Conservation (phyloP, 148 eudicot species). For the Agrostemma githago region DNA sequence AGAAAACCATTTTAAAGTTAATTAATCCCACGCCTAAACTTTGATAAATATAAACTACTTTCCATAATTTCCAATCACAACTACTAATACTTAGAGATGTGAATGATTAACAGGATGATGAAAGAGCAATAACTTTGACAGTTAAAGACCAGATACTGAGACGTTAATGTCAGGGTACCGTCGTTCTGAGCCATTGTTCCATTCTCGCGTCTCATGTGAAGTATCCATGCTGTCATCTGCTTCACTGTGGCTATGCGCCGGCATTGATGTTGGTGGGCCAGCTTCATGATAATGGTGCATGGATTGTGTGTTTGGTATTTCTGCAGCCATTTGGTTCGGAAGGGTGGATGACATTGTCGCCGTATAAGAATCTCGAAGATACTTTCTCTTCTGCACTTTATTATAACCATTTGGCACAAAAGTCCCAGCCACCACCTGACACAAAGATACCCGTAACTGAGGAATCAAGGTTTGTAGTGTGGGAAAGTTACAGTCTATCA, state of each 20-base stretch:
- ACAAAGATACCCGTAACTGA: background rate
- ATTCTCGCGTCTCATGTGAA: slow-evolving; percentile 24
- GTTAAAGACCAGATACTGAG: slow-evolving; percentile 24
- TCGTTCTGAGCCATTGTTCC: slow-evolving; percentile 28
- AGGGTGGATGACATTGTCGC: slow-evolving; percentile 5
- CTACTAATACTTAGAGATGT: background rate
- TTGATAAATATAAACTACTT: background rate
- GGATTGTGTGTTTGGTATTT: slow-evolving; percentile 8
- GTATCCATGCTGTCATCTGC: slow-evolving; percentile 36
- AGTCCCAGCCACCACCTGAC: slow-evolving; percentile 62
- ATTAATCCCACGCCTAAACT: slow-evolving; percentile 11
- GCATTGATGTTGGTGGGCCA: slow-evolving; percentile 11
- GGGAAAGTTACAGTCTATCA: background rate
- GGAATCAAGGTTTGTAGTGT: background rate
- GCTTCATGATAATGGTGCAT: slow-evolving; percentile 1
- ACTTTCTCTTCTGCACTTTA: slow-evolving; percentile 41
- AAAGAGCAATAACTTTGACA: background rate
- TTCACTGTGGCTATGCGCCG: slow-evolving; percentile 26
- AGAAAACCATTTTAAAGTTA: slow-evolving; percentile 9
- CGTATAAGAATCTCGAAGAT: slow-evolving; percentile 28
- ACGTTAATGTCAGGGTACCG: slow-evolving; percentile 34
- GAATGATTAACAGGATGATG: background rate
- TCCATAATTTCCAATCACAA: slow-evolving; percentile 5
- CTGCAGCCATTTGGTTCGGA: slow-evolving; percentile 13
- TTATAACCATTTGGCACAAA: slow-evolving; percentile 39